These are phyloP conservation scores for Oryza australiensis DNA, from an alignment of 176 grass and related monocot species.

Conservation along the genomic window DNA sequence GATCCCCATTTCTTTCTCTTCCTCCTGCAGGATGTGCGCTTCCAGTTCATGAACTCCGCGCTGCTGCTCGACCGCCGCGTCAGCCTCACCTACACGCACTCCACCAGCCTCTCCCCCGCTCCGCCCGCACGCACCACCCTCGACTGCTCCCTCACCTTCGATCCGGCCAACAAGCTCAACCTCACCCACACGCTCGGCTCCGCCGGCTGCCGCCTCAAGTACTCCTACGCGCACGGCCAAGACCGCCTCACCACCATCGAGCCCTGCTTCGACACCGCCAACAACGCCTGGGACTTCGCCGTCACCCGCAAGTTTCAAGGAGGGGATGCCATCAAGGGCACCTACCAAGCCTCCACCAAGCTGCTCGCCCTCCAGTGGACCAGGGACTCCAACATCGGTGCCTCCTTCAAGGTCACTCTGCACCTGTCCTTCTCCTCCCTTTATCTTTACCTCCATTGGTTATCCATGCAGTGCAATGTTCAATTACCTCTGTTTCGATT, in stretches of 20 bases:
- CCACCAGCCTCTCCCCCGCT: constrained; percentile 9
- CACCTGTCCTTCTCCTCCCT: not conserved
- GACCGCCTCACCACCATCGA: constrained; percentile 69
- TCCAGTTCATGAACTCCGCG: constrained; percentile 92
- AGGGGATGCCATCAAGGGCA: constrained; percentile 60
- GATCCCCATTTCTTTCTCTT: not conserved
- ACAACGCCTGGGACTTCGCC: constrained; percentile 87
- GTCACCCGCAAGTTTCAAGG: constrained; percentile 60
- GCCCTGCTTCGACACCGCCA: constrained; percentile 68
- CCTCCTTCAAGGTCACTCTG: constrained; percentile 67
- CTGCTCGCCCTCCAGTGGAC: constrained; percentile 77
- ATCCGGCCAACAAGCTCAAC: constrained; percentile 75
- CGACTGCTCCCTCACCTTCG: constrained; percentile 62
- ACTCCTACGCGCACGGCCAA: constrained; percentile 68
- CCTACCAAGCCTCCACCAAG: constrained; percentile 73
- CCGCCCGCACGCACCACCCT: constrained; percentile 49
- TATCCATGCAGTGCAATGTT: not conserved
- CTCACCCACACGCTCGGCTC: constrained; percentile 62
- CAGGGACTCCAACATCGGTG: constrained; percentile 56
- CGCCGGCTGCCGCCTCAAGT: constrained; percentile 69
- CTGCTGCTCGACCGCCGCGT: constrained; percentile 69
- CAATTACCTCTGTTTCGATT: not conserved
- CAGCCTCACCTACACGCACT: constrained; percentile 81
- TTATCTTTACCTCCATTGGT: not conserved
- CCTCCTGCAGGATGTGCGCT: constrained; percentile 63